Evolutionary conservation across 352 stramenopile genomes (phyloP).

Genomic region (Globisporangium barbulae): DNA sequence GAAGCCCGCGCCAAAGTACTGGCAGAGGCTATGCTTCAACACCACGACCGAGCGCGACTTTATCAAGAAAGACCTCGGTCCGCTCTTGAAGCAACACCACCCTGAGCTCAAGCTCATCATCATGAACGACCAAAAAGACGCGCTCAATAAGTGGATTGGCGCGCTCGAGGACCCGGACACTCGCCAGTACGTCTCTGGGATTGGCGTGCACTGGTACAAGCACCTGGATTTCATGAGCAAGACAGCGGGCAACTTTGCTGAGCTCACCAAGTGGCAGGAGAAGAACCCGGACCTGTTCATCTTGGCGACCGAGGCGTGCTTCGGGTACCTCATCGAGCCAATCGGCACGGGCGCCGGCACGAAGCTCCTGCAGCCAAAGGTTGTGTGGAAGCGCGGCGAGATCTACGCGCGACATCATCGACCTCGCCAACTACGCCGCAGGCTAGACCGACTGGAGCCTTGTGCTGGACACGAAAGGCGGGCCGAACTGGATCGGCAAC

Average conservation of each 20-base stretch:
- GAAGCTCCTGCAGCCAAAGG: constrained; percentile 27
- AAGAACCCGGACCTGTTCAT: constrained; percentile 56
- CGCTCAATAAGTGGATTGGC: constrained; percentile 32
- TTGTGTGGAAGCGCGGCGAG: constrained; percentile 42
- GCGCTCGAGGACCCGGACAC: constrained; percentile 34
- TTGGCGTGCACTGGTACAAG: constrained; percentile 84
- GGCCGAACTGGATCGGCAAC: constrained; percentile 53
- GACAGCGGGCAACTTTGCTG: constrained; percentile 29
- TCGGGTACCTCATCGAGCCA: constrained; percentile 36
- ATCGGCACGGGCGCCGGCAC: constrained; percentile 29
- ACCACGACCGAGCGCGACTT: constrained; percentile 42
- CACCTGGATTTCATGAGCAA: constrained; percentile 34
- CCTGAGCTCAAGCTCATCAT: constrained; percentile 74
- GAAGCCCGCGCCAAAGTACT: constrained; percentile 26
- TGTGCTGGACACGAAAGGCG: constrained; percentile 39
- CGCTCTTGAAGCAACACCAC: constrained; percentile 50
- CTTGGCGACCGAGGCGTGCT: constrained; percentile 63
- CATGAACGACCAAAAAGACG: constrained; percentile 75
- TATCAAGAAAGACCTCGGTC: constrained; percentile 67
- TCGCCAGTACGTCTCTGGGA: constrained; percentile 64
- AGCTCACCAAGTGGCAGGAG: constrained; percentile 32
- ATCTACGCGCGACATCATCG: constrained; percentile 63
- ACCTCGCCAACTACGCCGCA: constrained; percentile 46
- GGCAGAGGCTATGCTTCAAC: constrained; percentile 47
- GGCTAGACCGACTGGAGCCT: constrained; percentile 83